Evolutionary conservation across 2,329 filamentous ascomycete genomes (phyloP), one percentile per base, ranked within the genome.

Genomic region (Sclerotiophoma versabilis): DNA sequence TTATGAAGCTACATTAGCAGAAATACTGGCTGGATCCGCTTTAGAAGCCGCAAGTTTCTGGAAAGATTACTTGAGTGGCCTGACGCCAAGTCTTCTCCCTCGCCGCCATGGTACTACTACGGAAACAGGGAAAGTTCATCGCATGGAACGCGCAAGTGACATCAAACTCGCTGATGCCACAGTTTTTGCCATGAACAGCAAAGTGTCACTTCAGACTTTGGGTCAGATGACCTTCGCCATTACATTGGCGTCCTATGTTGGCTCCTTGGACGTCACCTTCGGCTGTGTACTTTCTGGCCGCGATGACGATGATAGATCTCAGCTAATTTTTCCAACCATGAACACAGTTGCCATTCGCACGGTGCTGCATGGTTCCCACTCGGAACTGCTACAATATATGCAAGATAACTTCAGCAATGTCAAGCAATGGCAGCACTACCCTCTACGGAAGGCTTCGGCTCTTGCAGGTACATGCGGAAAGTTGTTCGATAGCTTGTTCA

Each of bases 251-350:
- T 81, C 83, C 0, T 80, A 85, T 39, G 80, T 84, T 1, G 76
- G 80, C 3, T 84, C 83, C 0, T 81, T 96, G 0, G 92, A 96
- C 60, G 83, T 96, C 4, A 82, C 86, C 0, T 96, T 95, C 68
- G 93, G 93, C 0, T 84, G 91, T 0, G 88, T 97, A 1, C 79
- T 96, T 11, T 92, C 92, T 0, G 93, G 93, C 14, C 84, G 93
- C n/a, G 91, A 95, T 51, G 86, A 85, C 9, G 87, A 90, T 38
- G 82, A 84, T 14, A 83, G 86, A 0, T 84, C 89, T 36, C 74
- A 84, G 22, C 75, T 93, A 11, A 81, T 93, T 68, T 97, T 96
- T 65, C 93, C 93, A 0, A 91, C 90, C 0, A 96, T 97, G 90
- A 97, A 96, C 68, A 96, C 93, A 0, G 87, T 96, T 0, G 84